These are phyloP conservation scores for Pueraria montana DNA, from an alignment of 306 rosid species.

Conservation along the genomic window DNA sequence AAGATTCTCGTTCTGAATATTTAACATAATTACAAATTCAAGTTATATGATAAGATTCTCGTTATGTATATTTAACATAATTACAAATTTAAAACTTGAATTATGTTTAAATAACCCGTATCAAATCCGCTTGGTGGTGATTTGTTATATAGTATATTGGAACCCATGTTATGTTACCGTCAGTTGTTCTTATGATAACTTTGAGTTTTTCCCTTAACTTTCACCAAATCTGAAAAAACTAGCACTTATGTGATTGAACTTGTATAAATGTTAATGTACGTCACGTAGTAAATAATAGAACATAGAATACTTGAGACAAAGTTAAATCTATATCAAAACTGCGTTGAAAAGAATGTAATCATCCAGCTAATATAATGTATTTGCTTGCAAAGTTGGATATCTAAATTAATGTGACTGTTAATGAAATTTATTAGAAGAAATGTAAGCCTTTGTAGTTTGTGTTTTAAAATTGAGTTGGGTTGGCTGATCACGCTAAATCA, in stretches of 20 bases:
- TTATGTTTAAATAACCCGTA: too few relatives aligned
- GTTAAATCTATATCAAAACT: slow-evolving; percentile 7
- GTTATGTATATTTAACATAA: too few relatives aligned
- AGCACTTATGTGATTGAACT: background rate
- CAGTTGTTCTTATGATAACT: background rate
- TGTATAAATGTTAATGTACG: background rate
- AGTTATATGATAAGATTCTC: too few relatives aligned
- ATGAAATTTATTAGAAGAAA: slow-evolving; percentile 1
- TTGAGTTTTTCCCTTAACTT: slow-evolving; percentile 7
- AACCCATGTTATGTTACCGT: background rate
- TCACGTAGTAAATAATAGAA: background rate
- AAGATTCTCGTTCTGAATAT: too few relatives aligned
- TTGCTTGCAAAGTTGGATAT: slow-evolving; percentile 22
- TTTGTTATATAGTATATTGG: background rate
- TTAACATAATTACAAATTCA: too few relatives aligned
- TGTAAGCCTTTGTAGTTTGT: background rate
- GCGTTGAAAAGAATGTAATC: background rate
- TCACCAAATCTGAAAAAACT: background rate
- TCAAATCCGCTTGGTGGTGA: too few relatives aligned
- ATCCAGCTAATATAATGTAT: background rate
- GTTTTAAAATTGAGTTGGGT: slow-evolving; percentile 30
- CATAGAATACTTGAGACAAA: background rate
- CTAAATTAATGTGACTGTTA: background rate
- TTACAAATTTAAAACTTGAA: too few relatives aligned
- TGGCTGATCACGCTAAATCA: background rate